A percentile compares a stretch with the other conserved stretches of the same genome.
phyloP scores from a whole-genome alignment of 1,139 yeast species.

The Kodamaea alishanica region DNA sequence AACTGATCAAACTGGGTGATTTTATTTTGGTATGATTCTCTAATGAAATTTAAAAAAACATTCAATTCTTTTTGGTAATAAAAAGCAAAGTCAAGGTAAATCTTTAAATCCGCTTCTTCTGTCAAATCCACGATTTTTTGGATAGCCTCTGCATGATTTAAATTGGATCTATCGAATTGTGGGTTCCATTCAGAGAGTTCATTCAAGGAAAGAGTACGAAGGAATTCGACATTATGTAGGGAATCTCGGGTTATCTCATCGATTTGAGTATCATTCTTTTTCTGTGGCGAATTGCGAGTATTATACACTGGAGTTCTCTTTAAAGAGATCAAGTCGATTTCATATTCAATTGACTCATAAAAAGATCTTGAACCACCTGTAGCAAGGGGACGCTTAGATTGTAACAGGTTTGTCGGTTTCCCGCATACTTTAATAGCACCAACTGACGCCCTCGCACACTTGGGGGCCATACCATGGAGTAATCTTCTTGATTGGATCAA shows the following conservation, averaged over 20 bases:
- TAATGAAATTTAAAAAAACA: constrained; percentile 23
- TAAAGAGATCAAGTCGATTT: constrained; percentile 35
- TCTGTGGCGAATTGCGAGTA: neutral
- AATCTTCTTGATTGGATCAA: too few relatives aligned
- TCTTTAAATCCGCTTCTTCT: constrained; percentile 2
- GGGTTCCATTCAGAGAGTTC: constrained; percentile 3
- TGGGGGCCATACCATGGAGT: too few relatives aligned
- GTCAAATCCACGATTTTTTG: neutral
- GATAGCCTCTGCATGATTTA: constrained; percentile 5
- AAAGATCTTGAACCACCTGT: too few relatives aligned
- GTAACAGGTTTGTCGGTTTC: too few relatives aligned
- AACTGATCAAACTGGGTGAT: constrained; percentile 24
- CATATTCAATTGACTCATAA: constrained; percentile 21
- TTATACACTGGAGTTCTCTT: constrained; percentile 22
- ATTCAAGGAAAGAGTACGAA: neutral
- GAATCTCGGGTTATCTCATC: neutral
- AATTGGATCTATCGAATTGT: constrained; percentile 3
- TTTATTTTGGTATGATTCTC: constrained; percentile 21
- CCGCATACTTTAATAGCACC: too few relatives aligned
- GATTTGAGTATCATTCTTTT: neutral
- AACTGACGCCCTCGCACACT: too few relatives aligned
- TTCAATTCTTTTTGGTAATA: constrained; percentile 16
- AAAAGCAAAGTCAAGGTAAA: neutral
- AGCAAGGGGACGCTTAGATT: too few relatives aligned
- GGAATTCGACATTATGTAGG: too few relatives aligned